Percentiles rank a stretch among this genome's conserved stretches.
These are phyloP conservation scores for Saitoella complicata DNA, from an alignment of 805 yeast species.

Conservation along the genomic window DNA sequence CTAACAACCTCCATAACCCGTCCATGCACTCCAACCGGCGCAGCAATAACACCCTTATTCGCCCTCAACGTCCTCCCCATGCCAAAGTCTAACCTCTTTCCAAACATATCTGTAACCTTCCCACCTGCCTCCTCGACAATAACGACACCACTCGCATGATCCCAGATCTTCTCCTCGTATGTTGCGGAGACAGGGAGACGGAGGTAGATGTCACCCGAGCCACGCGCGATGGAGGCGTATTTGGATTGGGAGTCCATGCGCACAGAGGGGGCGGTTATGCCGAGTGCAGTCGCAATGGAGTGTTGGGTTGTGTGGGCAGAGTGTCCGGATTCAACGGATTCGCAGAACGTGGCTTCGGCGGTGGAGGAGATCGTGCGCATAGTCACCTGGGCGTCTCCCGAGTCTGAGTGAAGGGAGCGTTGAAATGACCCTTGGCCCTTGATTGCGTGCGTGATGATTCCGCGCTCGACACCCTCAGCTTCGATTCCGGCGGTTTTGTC, in stretches of 20 bases:
- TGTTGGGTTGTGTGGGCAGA: constrained; percentile 81
- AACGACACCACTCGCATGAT: constrained; percentile 91
- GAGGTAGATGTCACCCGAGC: constrained; percentile 82
- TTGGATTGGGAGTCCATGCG: constrained; percentile 93
- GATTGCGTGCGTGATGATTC: constrained; percentile 65
- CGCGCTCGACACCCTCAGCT: constrained; percentile 25
- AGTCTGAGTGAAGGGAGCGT: constrained; percentile 13
- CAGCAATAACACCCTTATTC: constrained; percentile 90
- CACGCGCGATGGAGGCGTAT: constrained; percentile 78
- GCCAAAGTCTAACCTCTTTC: constrained; percentile 63
- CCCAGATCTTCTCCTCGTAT: constrained; percentile 94
- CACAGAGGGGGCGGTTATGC: constrained; percentile 41
- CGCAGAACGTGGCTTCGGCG: constrained; percentile 50
- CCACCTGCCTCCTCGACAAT: constrained; percentile 87
- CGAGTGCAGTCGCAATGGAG: constrained; percentile 46
- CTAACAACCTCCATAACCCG: constrained; percentile 36
- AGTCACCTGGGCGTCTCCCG: constrained; percentile 24
- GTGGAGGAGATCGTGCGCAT: constrained; percentile 34
- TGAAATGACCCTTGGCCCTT: constrained; percentile 47
- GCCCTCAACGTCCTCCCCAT: constrained; percentile 55
- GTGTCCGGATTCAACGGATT: constrained; percentile 91
- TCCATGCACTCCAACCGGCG: constrained; percentile 33
- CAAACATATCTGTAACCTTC: constrained; percentile 67
- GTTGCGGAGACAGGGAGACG: constrained; percentile 64
- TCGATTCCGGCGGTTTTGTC: constrained; percentile 20